These are phyloP conservation scores for Catunica adiposa DNA, from an alignment of 2,329 filamentous ascomycete species.

Conservation along the genomic window DNA sequence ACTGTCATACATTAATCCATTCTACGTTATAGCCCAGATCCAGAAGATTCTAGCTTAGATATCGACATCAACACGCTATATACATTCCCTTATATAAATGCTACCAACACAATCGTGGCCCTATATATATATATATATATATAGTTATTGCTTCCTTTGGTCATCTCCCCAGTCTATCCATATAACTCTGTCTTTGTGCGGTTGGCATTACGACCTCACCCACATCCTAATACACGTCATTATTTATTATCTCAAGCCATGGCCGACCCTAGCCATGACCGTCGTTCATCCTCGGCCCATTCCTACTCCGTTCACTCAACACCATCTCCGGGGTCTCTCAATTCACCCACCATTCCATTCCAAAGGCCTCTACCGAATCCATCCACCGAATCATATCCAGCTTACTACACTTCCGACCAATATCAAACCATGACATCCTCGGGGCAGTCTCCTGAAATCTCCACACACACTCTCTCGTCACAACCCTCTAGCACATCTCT, in stretches of 20 bases:
- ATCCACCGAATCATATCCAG: neutral
- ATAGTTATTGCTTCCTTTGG: neutral
- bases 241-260: neutral
- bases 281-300: slow-evolving; percentile 2
- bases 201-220: neutral
- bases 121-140: too few species aligned
- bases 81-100: too few species aligned
- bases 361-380: neutral
- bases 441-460: neutral
- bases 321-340: neutral
- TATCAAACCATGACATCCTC: neutral
- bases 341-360: neutral
- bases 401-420: neutral
- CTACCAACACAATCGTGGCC: too few species aligned
- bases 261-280: slow-evolving; percentile 4
- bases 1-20: too few species aligned
- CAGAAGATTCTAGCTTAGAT: too few species aligned
- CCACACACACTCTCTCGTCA: too few species aligned
- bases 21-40: too few species aligned
- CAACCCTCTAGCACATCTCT: too few species aligned
- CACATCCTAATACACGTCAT: neutral
- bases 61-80: too few species aligned
- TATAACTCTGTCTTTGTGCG: neutral
- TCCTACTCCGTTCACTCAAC: neutral
- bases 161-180: neutral